Evolutionary conservation across 768 basidiomycete species (phyloP).

Genomic region (Dioszegia hungarica): DNA sequence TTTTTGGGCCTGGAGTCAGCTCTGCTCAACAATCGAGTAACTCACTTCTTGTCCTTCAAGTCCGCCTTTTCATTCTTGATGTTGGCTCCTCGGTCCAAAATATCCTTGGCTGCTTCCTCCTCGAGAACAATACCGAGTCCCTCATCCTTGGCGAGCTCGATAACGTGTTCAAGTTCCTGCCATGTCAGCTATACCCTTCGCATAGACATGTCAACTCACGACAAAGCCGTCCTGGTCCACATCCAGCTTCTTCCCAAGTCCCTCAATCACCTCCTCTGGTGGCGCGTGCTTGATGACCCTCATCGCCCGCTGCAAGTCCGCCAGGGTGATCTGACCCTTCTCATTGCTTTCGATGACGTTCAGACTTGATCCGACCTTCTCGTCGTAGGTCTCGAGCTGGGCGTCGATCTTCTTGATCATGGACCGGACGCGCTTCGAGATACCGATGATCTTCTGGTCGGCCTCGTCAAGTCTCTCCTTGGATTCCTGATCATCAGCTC

Average conservation of each 20-base stretch:
- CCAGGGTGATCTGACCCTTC: conserved; percentile 74
- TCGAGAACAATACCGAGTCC: conserved; percentile 80
- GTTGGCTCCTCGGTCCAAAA: conserved; percentile 56
- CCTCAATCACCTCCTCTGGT: conserved; percentile 78
- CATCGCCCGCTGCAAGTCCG: conserved; percentile 83
- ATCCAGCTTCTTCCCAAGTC: conserved; percentile 86
- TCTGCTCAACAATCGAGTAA: background rate
- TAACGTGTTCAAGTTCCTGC: conserved; percentile 73
- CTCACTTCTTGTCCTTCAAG: conserved; percentile 62
- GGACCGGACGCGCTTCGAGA: conserved; percentile 88
- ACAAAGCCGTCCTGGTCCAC: conserved; percentile 94
- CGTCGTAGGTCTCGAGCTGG: conserved; percentile 88
- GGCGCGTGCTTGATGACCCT: conserved; percentile 90
- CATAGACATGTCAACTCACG: conserved; percentile 51
- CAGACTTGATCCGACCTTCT: conserved; percentile 54
- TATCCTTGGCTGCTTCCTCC: conserved; percentile 67
- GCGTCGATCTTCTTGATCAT: conserved; percentile 95
- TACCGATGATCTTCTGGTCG: conserved; percentile 57
- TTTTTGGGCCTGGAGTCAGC: conserved; percentile 64
- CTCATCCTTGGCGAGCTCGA: conserved; percentile 81
- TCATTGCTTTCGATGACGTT: conserved; percentile 50
- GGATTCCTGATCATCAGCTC: conserved; percentile 39
- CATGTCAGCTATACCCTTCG: background rate
- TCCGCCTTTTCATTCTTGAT: conserved; percentile 54
- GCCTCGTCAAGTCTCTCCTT: conserved; percentile 46